Percentiles rank a stretch among this genome's conserved stretches.
phyloP scores from a whole-genome alignment of 352 stramenopile species.

The Phytophthora vignae region DNA sequence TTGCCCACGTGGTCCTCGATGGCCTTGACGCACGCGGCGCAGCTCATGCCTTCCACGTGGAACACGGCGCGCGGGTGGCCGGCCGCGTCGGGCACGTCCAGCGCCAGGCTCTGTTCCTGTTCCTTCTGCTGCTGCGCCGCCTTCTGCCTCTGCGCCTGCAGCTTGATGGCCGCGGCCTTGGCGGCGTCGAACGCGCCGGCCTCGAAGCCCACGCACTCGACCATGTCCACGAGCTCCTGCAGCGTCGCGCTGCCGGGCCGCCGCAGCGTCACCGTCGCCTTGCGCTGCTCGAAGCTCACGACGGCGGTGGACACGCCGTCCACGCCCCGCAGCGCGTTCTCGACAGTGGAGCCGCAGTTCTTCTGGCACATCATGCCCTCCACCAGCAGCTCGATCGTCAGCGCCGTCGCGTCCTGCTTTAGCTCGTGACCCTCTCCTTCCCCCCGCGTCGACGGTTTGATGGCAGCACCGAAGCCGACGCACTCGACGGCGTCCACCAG shows the following conservation, averaged over 20 bases:
- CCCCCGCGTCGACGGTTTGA: conserved; percentile 33
- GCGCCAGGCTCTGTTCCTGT: conserved; percentile 20
- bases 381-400: conserved; percentile 73
- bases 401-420: not conserved
- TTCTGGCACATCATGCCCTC: conserved; percentile 97
- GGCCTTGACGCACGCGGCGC: conserved; percentile 86
- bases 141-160: too few relatives aligned
- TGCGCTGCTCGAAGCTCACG: conserved; percentile 79
- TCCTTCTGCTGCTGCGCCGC: not conserved
- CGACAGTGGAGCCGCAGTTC: conserved; percentile 93
- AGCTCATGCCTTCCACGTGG: conserved; percentile 89
- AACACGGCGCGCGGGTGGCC: conserved; percentile 80
- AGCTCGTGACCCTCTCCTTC: not conserved
- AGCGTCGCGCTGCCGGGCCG: conserved; percentile 54
- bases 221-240: conserved; percentile 77
- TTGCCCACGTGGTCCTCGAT: conserved; percentile 85
- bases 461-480: conserved; percentile 76
- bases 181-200: conserved; percentile 13
- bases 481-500: conserved; percentile 81
- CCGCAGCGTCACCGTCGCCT: conserved; percentile 64
- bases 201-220: conserved; percentile 79
- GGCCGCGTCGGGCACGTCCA: conserved; percentile 41
- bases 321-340: conserved; percentile 84
- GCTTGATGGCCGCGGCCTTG: too few relatives aligned
- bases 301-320: conserved; percentile 73